Conservation (phyloP, 2,329 filamentous ascomycete genomes). For the Colletotrichum godetiae region DNA sequence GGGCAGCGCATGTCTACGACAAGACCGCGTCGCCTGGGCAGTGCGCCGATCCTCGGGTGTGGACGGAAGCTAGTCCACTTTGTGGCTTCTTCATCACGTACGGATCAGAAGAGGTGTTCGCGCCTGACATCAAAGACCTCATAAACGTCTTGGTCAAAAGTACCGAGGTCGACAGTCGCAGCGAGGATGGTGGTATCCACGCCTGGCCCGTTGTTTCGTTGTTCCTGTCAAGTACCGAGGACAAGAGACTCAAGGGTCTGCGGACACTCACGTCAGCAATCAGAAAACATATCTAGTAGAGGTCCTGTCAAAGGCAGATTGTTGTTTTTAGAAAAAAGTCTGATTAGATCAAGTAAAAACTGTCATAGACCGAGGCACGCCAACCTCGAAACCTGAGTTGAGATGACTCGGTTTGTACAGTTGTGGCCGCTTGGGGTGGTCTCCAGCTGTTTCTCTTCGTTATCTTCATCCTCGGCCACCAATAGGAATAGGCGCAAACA, state of each 20-base stretch:
- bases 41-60: constrained; percentile 74
- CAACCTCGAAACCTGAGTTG: constrained; percentile 60
- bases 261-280: constrained; percentile 42
- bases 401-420: constrained; percentile 61
- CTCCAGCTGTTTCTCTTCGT: constrained; percentile 46
- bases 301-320: not conserved
- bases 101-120: constrained; percentile 82
- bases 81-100: constrained; percentile 78
- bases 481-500: constrained; percentile 25
- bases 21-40: constrained; percentile 72
- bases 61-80: constrained; percentile 73
- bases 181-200: constrained; percentile 77
- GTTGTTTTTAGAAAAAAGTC: constrained; percentile 46
- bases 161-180: constrained; percentile 65
- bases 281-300: constrained; percentile 29
- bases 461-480: constrained; percentile 53
- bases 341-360: constrained; percentile 75
- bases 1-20: constrained; percentile 51
- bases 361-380: constrained; percentile 52
- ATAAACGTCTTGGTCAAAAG: constrained; percentile 65
- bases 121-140: constrained; percentile 73
- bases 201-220: constrained; percentile 82
- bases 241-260: constrained; percentile 65
- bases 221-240: constrained; percentile 62
- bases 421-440: constrained; percentile 38